Base-by-base conservation (phyloP, 192 early-diverging fungal species). In the Backusella sp. region DNA sequence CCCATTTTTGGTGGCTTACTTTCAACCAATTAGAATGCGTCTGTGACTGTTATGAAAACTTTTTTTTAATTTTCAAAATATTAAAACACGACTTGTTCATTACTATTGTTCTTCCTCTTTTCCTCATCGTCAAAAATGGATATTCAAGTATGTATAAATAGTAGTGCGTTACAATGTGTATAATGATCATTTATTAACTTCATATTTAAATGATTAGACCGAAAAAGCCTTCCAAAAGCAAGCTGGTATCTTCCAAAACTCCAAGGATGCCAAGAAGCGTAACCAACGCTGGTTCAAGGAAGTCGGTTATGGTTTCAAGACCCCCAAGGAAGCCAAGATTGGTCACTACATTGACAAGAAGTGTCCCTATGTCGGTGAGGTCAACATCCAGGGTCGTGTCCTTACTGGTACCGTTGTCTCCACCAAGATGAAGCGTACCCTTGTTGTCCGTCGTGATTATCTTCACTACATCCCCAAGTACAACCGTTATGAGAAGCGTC, bases 401-500 rank as follows among this genome's bases (percentile, higher is more conserved):
- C 86, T 99, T 68, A 92, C 91, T 68, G 98, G 98, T 81, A 90
- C 92, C 73, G 95, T 99, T 70, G 84, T 90, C 74, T 96, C 95
- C 77, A 92, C 87, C 90, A 98, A 97, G 92, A 99, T 99, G 98
- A 97, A 98, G 90, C 91, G 97, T 84, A 99, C 98, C 86, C 91
- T 99, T 85, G 90, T 97, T 84, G 89, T 99, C 85, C 96, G 98
- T 82, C 91, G 98, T 84, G 96, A 99, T 86, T 99, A 99, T 94
- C 91, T 99, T 75, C 98, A 99, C 94, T 99, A 93, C 89, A 92
- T 99, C 84, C 90, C 93, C 86, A 99, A 99, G 91, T 99, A 99
- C 93, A 95, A 97, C 91, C 96, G 97, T 94, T 99, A 97, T 88
- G 98, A 99, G 91, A 99, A 97, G 93, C 92, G 98, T 78, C 98